phyloP scores from a whole-genome alignment of 306 rosid genomes.

The Casuarina equisetifolia region DNA sequence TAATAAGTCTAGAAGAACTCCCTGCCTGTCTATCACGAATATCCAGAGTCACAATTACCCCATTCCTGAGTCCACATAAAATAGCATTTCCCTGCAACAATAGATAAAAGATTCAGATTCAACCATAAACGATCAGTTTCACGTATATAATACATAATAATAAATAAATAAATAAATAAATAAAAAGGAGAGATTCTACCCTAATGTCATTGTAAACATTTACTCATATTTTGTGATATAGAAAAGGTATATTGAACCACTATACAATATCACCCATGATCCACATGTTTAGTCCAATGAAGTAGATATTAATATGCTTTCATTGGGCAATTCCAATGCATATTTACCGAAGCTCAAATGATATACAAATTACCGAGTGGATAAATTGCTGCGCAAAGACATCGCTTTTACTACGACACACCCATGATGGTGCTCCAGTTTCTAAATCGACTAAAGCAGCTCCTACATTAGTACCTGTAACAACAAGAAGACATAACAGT shows the following conservation, averaged over 20 bases:
- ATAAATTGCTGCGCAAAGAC: conserved; percentile 80
- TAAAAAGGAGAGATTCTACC: neutral
- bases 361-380: conserved; percentile 55
- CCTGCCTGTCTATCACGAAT: conserved; percentile 58
- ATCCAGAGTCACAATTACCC: conserved; percentile 75
- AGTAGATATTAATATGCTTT: neutral
- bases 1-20: conserved; percentile 41
- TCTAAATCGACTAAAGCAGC: conserved; percentile 75
- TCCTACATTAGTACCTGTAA: conserved; percentile 70
- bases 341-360: neutral
- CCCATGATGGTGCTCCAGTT: conserved; percentile 64
- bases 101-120: neutral
- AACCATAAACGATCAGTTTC: conserved; percentile 9
- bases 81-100: conserved; percentile 72
- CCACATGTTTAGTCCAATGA: conserved; percentile 16
- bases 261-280: neutral
- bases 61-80: conserved; percentile 93
- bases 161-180: neutral
- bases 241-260: too few species aligned
- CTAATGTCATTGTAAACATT: too few species aligned
- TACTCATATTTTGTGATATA: too few species aligned
- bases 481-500: conserved; percentile 19
- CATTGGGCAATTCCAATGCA: neutral
- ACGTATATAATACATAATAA: neutral
- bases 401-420: conserved; percentile 78